Percentiles rank a stretch among this genome's conserved stretches.
Evolutionary conservation across 2,329 filamentous ascomycete genomes (phyloP).

Genomic region (Nakataea oryzae): DNA sequence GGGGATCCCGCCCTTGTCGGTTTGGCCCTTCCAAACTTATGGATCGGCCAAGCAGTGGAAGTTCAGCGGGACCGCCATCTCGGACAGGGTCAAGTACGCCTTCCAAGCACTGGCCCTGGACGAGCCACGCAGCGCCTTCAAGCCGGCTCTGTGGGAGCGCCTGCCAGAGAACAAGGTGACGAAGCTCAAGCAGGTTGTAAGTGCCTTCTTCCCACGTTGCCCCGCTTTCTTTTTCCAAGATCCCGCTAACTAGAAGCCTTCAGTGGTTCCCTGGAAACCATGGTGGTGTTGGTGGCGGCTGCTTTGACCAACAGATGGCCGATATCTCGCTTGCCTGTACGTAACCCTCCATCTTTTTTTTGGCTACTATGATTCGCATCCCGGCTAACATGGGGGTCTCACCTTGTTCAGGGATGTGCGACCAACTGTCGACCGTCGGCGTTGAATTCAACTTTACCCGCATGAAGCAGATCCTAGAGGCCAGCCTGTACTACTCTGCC

Average conservation of each 20-base stretch:
- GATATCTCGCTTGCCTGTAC: slow-evolving; percentile 20
- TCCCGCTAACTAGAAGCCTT: neutral
- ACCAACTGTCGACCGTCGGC: slow-evolving; percentile 20
- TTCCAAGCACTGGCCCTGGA: slow-evolving; percentile 41
- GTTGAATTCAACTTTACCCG: slow-evolving; percentile 29
- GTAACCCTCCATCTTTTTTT: neutral
- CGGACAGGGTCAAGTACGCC: slow-evolving; percentile 29
- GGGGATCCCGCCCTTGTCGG: slow-evolving; percentile 29
- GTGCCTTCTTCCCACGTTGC: neutral
- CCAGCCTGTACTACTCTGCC: slow-evolving; percentile 18
- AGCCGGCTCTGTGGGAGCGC: slow-evolving; percentile 30
- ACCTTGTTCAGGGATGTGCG: slow-evolving; percentile 17
- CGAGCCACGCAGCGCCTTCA: slow-evolving; percentile 30
- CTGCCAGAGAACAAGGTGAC: slow-evolving; percentile 15
- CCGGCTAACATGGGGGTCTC: neutral
- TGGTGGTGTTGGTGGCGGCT: slow-evolving; percentile 52
- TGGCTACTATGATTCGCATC: neutral
- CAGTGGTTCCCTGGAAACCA: slow-evolving; percentile 52
- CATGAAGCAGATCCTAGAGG: slow-evolving; percentile 15
- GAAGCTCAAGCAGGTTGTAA: slow-evolving; percentile 18
- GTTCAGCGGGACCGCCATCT: slow-evolving; percentile 33
- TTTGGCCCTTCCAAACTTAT: slow-evolving; percentile 23
- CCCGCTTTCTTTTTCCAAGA: neutral
- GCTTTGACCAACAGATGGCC: slow-evolving; percentile 26
- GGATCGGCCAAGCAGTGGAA: slow-evolving; percentile 11